These are phyloP conservation scores for Eutypa lata DNA, from an alignment of 2,329 filamentous ascomycete genomes.

Conservation along the genomic window DNA sequence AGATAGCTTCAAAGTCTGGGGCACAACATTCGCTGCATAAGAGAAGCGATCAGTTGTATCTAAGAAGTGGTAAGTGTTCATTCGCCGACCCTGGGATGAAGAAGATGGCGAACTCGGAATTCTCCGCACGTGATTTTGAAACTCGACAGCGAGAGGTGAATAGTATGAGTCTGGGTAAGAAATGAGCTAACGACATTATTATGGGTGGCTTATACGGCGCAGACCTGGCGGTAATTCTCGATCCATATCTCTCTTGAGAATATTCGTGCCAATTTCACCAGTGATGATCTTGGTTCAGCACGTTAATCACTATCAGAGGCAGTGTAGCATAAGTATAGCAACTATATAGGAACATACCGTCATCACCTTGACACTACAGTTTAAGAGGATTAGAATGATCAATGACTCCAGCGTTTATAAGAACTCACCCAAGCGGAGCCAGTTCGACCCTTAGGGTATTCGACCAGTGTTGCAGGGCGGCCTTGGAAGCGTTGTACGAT, in stretches of 20 bases:
- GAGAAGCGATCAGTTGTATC: constrained; percentile 9
- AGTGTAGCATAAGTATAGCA: background rate
- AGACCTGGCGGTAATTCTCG: constrained; percentile 18
- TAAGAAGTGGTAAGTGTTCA: no score
- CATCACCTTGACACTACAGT: constrained; percentile 14
- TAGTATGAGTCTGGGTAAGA: constrained; percentile 16
- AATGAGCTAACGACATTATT: no score
- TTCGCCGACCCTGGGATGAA: no score
- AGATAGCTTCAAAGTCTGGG: constrained; percentile 7
- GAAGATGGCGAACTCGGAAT: constrained; percentile 16
- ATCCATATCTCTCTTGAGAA: constrained; percentile 18
- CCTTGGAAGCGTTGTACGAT: constrained; percentile 24
- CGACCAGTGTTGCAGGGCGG: constrained; percentile 19
- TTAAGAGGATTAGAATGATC: background rate
- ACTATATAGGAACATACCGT: constrained; percentile 5
- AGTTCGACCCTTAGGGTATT: constrained; percentile 21
- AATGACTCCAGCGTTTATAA: background rate
- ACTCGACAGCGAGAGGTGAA: constrained; percentile 13
- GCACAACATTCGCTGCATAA: constrained; percentile 19
- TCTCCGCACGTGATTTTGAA: constrained; percentile 17
- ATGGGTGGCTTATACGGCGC: no score
- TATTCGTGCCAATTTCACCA: constrained; percentile 25
- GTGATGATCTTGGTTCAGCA: constrained; percentile 22
- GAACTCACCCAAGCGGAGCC: constrained; percentile 16
- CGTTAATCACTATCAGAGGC: background rate